These are phyloP conservation scores for Aquilaria sinensis DNA, from an alignment of 345 rosid genomes.

Conservation along the genomic window DNA sequence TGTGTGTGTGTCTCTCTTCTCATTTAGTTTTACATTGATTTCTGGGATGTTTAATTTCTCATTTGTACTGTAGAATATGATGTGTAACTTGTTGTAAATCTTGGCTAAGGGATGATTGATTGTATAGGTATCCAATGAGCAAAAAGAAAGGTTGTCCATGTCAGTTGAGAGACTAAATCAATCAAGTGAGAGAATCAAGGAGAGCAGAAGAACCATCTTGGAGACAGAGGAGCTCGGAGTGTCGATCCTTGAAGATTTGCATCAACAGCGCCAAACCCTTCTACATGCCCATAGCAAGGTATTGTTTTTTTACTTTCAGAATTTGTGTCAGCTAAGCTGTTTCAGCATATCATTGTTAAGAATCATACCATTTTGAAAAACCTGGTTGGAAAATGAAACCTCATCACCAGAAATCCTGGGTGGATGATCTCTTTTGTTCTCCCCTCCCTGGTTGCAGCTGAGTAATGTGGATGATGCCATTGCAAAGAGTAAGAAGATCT, in stretches of 20 bases:
- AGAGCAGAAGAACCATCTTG: conserved; percentile 78
- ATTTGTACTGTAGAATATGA: too few relatives aligned
- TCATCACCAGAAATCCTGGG: not conserved
- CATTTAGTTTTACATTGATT: too few relatives aligned
- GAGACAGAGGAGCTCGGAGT: conserved; percentile 92
- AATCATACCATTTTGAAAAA: not conserved
- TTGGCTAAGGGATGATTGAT: conserved; percentile 5
- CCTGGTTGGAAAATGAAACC: too few relatives aligned
- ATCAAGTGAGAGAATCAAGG: conserved; percentile 69
- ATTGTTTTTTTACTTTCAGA: not conserved
- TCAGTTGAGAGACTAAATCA: conserved; percentile 74
- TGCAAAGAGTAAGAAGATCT: conserved; percentile 77
- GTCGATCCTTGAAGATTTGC: conserved; percentile 80
- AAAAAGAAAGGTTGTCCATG: conserved; percentile 69
- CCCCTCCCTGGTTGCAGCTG: conserved; percentile 35
- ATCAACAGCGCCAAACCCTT: conserved; percentile 86
- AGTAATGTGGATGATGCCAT: conserved; percentile 82
- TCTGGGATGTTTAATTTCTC: not conserved
- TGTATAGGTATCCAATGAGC: conserved; percentile 66
- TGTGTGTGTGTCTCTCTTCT: too few relatives aligned
- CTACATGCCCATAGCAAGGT: conserved; percentile 80
- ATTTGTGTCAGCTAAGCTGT: not conserved
- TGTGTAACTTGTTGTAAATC: not conserved
- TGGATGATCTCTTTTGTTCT: conserved; percentile 2
- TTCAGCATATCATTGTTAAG: not conserved